Evolutionary conservation across 257 asterid species (phyloP), one percentile per base, ranked within the genome.

Genomic region (Solanum bukasovii): DNA sequence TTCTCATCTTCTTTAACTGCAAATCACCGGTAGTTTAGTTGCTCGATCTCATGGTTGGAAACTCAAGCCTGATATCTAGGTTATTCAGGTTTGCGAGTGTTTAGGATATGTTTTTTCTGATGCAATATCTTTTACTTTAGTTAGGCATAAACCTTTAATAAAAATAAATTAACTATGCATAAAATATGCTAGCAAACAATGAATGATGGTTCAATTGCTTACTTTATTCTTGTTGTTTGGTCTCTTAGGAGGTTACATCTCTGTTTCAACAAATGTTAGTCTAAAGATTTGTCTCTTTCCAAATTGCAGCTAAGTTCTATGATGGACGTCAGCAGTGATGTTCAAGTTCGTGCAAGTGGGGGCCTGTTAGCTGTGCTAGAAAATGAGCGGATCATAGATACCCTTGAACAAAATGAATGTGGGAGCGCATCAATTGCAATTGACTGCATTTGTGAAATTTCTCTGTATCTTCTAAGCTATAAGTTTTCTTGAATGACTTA

Each of bases 351-450:
- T 89, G 98, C 98, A 85, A 91, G 96, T 86, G 99, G 99, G 42
- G 99, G 99, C 83, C 99, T 97, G 92, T 98, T 97, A 79, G 99
- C 99, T 77, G 94, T 97, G 89, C 91, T 97, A 88, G 99, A 97
- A 92, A 95, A 90, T 94, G 99, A 95, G 91, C 94, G 98, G 91
- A 93, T 96, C 87, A 85, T 97, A 87, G 98, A 95, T 89, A 91
- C 94, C 52, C 93, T 93, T 89, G 99, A 96, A 88, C 96, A 89
- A 87, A 92, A 85, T 82, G 99, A 96, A 89, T 87, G 94, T 89
- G 94, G 94, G 87, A 92, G 89, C 88, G 91, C 94, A 87, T 95
- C 99, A 85, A 95, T 97, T 84, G 90, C 95, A 71, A 91, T 97
- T 90, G 95, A 96, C 88, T 95, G 95, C 44, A 89, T 97, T 75